Percentiles rank a stretch among this genome's conserved stretches.
Evolutionary conservation across 306 rosid genomes (phyloP).

Genomic region (Vigna nakashimae): DNA sequence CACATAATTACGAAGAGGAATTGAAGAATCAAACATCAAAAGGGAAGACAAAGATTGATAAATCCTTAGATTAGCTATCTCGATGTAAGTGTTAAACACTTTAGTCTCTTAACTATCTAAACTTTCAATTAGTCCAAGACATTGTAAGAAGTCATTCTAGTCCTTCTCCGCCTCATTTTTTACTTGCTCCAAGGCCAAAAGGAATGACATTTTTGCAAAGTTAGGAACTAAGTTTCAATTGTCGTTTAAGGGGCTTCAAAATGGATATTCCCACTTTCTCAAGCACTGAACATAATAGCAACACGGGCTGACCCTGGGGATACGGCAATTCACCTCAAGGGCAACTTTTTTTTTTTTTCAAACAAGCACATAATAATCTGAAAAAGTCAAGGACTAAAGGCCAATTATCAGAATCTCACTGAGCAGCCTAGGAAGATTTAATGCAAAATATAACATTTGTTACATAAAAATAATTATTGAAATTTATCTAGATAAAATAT

Average conservation of each 20-base stretch:
- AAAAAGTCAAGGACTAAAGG: background rate
- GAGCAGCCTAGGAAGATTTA: background rate
- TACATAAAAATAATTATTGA: background rate
- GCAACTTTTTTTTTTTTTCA: background rate
- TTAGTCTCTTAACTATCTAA: background rate
- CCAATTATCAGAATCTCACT: background rate
- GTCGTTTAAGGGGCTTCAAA: background rate
- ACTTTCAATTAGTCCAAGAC: background rate
- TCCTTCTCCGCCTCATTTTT: background rate
- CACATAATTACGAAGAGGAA: constrained; percentile 33
- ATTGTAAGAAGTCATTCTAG: background rate
- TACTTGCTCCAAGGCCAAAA: background rate
- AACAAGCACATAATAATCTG: background rate
- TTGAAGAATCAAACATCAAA: constrained; percentile 20
- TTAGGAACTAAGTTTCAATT: background rate
- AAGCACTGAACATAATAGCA: background rate
- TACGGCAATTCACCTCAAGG: background rate
- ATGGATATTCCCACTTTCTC: background rate
- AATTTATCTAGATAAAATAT: background rate
- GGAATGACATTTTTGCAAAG: background rate
- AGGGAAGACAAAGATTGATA: background rate
- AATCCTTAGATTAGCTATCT: background rate
- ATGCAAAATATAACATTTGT: background rate
- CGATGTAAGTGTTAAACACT: background rate
- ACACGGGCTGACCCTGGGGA: background rate